Evolutionary conservation across 306 rosid genomes (phyloP).

Genomic region (Acacia acuminata): DNA sequence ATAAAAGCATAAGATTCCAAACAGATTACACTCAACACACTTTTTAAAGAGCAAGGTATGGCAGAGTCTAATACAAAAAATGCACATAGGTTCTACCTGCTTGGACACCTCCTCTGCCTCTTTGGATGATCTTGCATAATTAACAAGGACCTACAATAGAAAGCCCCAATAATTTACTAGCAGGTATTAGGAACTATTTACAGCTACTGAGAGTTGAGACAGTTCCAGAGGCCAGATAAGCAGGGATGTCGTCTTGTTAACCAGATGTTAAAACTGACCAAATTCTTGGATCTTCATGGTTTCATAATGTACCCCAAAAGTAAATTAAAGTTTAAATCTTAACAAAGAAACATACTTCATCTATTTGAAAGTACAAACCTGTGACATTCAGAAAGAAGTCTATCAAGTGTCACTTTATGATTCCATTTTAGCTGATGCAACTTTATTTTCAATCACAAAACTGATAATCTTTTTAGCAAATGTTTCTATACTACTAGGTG

Average conservation of each 20-base stretch:
- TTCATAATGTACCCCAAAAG: conserved; percentile 8
- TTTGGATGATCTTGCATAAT: conserved; percentile 91
- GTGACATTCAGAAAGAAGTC: conserved; percentile 3
- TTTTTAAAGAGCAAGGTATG: background rate
- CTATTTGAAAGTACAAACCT: background rate
- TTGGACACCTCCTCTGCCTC: conserved; percentile 93
- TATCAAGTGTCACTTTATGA: background rate
- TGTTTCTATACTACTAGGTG: background rate
- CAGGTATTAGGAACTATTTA: background rate
- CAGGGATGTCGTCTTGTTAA: background rate
- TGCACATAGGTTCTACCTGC: conserved; percentile 54
- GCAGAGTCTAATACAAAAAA: background rate
- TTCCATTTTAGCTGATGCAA: background rate
- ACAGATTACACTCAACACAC: background rate
- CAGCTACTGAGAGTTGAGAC: background rate
- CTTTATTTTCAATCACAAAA: background rate
- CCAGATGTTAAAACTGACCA: background rate
- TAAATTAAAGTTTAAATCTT: background rate
- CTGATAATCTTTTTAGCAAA: background rate
- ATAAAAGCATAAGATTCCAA: background rate
- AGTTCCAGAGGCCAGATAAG: background rate
- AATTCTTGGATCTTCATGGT: background rate
- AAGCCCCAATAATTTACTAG: conserved; percentile 15
- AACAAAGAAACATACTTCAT: background rate
- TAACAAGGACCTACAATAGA: conserved; percentile 71